Evolutionary conservation across 257 asterid genomes (phyloP).

Genomic region (Galeopsis tetrahit): DNA sequence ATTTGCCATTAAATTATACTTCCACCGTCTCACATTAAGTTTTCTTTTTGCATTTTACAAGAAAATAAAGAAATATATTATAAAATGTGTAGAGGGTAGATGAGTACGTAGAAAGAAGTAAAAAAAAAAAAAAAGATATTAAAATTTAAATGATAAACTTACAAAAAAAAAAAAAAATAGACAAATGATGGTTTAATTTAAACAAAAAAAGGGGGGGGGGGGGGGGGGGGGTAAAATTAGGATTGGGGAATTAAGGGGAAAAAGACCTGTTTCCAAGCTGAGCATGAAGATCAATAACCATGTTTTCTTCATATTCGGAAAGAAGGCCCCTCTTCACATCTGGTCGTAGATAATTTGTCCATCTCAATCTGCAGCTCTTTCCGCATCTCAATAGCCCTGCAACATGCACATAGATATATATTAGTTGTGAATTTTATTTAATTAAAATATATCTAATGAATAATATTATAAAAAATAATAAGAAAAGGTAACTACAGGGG

Average conservation of each 20-base stretch:
- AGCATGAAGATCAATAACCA: conserved; percentile 98
- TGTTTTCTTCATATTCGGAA: conserved; percentile 84
- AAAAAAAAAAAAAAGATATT: neutral
- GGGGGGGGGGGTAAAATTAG: no score
- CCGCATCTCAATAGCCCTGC: conserved; percentile 92
- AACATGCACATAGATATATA: conserved; percentile 19
- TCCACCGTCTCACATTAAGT: no score
- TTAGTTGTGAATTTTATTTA: no score
- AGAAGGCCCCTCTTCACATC: conserved; percentile 92
- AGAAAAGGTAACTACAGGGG: neutral
- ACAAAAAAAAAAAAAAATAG: neutral
- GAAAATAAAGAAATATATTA: neutral
- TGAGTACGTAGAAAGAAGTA: no score
- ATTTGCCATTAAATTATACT: neutral
- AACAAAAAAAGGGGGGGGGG: no score
- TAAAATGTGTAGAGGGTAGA: no score
- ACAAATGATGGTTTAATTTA: no score
- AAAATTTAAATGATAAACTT: neutral
- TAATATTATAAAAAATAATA: neutral
- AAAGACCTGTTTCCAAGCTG: conserved; percentile 89
- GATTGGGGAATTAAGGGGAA: neutral
- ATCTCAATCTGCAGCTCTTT: conserved; percentile 92
- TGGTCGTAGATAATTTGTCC: conserved; percentile 94
- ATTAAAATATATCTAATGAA: neutral
- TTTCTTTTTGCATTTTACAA: neutral